Evolutionary conservation across 768 basidiomycete species (phyloP), one percentile per base, ranked within the genome.

Genomic region (Suillus placidus): DNA sequence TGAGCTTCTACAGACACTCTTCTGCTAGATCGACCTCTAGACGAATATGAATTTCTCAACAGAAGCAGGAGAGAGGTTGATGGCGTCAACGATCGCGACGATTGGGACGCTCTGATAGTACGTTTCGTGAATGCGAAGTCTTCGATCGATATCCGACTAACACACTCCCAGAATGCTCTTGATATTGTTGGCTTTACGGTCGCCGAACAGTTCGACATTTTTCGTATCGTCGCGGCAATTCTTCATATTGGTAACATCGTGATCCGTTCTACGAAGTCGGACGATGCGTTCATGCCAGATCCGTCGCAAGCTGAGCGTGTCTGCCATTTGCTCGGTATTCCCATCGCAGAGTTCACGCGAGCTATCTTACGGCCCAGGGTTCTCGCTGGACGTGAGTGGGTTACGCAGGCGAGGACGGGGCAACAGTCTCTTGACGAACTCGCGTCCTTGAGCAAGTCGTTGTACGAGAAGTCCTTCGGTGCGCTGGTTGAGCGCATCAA

Each of bases 381-480:
- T 10, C 88, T 96, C 38, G 97, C 97, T 16, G 97, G 97, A 20
- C 85, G 96, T 30, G 97, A 99, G 79, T 97, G 95, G 94, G 95
- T 99, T 18, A 90, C 93, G 0, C 96, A 99, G 72, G 92, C 95
- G 9, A 84, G 97, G 57, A 97, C 94, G 8, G 85, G 87, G 67
- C 91, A 93, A 68, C 97, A 99, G 74, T 96, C 96, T 1, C 80
- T 93, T 38, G 96, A 97, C 68, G 97, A 99, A 79, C 85, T 99
- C 4, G 88, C 88, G 0, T 88, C 96, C 1, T 81, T 99, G 8
- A 94, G 93, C 79, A 99, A 99, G 81, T 95, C 93, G 1, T 81
- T 99, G 16, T 99, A 99, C 79, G 97, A 99, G 81, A 98, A 97
- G 77, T 94, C 91, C 4, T 99, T 99, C 71, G 94, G 95, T 30